phyloP scores from a whole-genome alignment of 2,329 filamentous ascomycete genomes.

The Aspergillus arachidicola region DNA sequence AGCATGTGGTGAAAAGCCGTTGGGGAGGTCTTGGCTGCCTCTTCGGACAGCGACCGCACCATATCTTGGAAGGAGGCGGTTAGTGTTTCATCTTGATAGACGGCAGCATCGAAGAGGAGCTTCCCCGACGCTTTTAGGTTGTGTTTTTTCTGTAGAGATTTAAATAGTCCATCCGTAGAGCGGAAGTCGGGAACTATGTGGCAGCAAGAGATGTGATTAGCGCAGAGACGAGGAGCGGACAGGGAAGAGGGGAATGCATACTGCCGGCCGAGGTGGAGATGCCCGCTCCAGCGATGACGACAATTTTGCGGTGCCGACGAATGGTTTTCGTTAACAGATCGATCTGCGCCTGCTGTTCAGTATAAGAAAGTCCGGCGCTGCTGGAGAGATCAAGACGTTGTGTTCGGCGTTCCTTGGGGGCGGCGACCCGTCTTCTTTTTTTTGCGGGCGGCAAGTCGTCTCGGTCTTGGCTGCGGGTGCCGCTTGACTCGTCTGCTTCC shows the following conservation, averaged over 20 bases:
- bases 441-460: slow-evolving; percentile 73
- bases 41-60: slow-evolving; percentile 83
- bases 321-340: slow-evolving; percentile 73
- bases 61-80: slow-evolving; percentile 94
- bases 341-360: slow-evolving; percentile 63
- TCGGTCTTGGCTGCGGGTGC: slow-evolving; percentile 53
- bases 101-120: slow-evolving; percentile 93
- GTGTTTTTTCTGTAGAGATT: slow-evolving; percentile 79
- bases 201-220: slow-evolving; percentile 13
- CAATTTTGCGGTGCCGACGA: slow-evolving; percentile 91
- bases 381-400: slow-evolving; percentile 71
- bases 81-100: slow-evolving; percentile 88
- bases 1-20: slow-evolving; percentile 93
- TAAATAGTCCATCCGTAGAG: slow-evolving; percentile 87
- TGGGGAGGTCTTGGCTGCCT: slow-evolving; percentile 75
- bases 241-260: slow-evolving; percentile 51
- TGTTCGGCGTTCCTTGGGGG: slow-evolving; percentile 73
- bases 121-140: slow-evolving; percentile 93
- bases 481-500: slow-evolving; percentile 38
- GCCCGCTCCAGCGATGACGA: slow-evolving; percentile 92
- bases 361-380: slow-evolving; percentile 32
- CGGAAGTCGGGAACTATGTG: slow-evolving; percentile 86
- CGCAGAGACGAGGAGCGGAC: not conserved
- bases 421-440: slow-evolving; percentile 67
- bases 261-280: slow-evolving; percentile 96